A percentile compares a stretch with the other conserved stretches of the same genome.
Conservation (phyloP, 371 early-diverging fungal species). For the Mucor irregularis region DNA sequence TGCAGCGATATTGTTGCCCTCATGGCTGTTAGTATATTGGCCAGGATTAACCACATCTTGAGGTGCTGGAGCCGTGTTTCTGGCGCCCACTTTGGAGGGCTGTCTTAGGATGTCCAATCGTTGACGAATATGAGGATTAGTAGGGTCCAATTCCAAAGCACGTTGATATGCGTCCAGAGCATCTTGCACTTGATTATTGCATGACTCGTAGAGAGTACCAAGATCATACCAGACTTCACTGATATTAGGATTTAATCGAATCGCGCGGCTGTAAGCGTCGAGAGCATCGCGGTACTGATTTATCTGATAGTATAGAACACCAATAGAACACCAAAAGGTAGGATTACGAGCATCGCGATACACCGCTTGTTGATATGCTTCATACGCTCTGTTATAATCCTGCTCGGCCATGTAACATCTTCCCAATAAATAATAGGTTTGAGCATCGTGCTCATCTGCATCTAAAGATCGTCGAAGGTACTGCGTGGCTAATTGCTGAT, state of each 20-base stretch:
- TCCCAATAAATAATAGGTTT: slow-evolving; percentile 92
- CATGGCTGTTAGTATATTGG: slow-evolving; percentile 29
- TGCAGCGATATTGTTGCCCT: too few relatives aligned
- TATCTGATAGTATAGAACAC: slow-evolving; percentile 93
- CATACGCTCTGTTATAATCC: slow-evolving; percentile 92
- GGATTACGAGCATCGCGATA: slow-evolving; percentile 91
- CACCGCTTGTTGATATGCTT: slow-evolving; percentile 96
- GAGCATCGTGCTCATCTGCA: slow-evolving; percentile 81
- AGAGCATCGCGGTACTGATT: slow-evolving; percentile 92
- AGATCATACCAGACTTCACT: slow-evolving; percentile 95
- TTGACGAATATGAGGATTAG: slow-evolving; percentile 78
- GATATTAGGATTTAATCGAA: slow-evolving; percentile 87
- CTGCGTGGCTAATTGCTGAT: slow-evolving; percentile 78
- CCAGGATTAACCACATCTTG: slow-evolving; percentile 62
- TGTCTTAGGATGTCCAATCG: slow-evolving; percentile 63
- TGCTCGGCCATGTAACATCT: slow-evolving; percentile 94
- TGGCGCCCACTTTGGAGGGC: slow-evolving; percentile 3
- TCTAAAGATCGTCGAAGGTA: slow-evolving; percentile 79
- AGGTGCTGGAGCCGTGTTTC: slow-evolving; percentile 50
- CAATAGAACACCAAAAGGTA: slow-evolving; percentile 96
- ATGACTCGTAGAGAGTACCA: slow-evolving; percentile 93
- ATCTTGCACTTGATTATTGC: slow-evolving; percentile 94
- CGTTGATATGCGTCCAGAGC: slow-evolving; percentile 94
- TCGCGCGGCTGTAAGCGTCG: slow-evolving; percentile 93
- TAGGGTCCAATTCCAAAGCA: slow-evolving; percentile 85